Conservation (phyloP, 139 green algal genomes). For the Chlamydomonas sphaeroides region DNA sequence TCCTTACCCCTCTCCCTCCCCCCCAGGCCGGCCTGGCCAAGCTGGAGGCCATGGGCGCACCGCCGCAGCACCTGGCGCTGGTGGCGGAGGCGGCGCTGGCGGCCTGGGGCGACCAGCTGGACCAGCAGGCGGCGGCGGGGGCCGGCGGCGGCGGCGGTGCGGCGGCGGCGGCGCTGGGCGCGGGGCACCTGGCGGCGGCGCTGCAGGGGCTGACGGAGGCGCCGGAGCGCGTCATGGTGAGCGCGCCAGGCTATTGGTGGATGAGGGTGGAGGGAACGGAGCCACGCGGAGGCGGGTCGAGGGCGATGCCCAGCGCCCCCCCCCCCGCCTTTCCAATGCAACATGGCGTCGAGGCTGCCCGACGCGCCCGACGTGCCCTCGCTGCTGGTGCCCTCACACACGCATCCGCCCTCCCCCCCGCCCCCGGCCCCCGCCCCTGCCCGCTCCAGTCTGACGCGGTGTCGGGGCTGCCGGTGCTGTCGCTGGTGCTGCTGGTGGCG, state of each 20-base stretch:
- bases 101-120: constrained; percentile 29
- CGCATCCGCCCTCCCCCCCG: too few species aligned
- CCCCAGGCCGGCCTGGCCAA: not conserved
- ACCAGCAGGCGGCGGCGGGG: not conserved
- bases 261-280: too few species aligned
- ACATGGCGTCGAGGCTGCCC: too few species aligned
- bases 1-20: too few species aligned
- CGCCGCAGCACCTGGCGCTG: constrained; percentile 25
- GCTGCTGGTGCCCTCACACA: too few species aligned
- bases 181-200: constrained; percentile 13
- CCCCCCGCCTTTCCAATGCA: too few species aligned
- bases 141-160: not conserved
- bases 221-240: constrained; percentile 9
- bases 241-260: not conserved
- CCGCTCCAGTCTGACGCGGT: constrained; percentile 34
- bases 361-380: too few species aligned
- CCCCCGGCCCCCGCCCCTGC: too few species aligned
- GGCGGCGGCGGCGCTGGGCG: not conserved
- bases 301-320: too few species aligned
- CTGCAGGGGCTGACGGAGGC: not conserved
- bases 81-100: constrained; percentile 31
- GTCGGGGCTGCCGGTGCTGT: constrained; percentile 43
- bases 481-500: constrained; percentile 53
- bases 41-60: constrained; percentile 10
- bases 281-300: too few species aligned